phyloP scores from a whole-genome alignment of 2,329 filamentous ascomycete genomes.

The Zymoseptoria passerinii region DNA sequence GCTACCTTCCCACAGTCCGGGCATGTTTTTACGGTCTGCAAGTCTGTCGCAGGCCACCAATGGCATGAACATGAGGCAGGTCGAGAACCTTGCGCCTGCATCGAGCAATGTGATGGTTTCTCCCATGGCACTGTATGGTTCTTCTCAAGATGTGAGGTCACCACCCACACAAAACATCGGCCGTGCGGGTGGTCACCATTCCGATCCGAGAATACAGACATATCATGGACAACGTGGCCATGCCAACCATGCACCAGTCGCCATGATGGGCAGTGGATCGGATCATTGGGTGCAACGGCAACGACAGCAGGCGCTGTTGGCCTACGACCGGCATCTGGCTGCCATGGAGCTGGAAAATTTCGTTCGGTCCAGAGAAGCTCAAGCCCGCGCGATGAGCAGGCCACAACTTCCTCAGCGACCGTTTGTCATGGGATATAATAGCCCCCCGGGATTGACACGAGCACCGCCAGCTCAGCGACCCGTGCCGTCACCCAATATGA shows the following conservation, averaged over 20 bases:
- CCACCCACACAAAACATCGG: not conserved
- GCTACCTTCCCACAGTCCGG: not conserved
- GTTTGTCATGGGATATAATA: not conserved
- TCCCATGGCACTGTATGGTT: not conserved
- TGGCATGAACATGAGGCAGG: not conserved
- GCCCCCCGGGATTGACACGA: not conserved
- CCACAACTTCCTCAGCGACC: not conserved
- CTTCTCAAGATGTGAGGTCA: not conserved
- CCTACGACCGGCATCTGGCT: not conserved
- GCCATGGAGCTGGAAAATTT: not conserved
- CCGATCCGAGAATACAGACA: not conserved
- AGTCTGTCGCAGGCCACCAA: not conserved
- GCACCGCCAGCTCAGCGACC: not conserved
- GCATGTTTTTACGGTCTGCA: not conserved
- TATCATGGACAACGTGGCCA: not conserved
- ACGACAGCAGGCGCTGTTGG: not conserved
- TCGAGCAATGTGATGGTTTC: not conserved
- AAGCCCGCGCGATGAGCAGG: not conserved
- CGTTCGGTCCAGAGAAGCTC: not conserved
- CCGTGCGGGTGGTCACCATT: not conserved
- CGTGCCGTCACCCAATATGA: not conserved
- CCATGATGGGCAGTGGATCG: not conserved
- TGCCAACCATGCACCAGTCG: not conserved
- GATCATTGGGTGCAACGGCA: not conserved
- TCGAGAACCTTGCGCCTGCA: not conserved